These are phyloP conservation scores for Boletus reticuloceps DNA, from an alignment of 768 basidiomycete species.

Conservation along the genomic window DNA sequence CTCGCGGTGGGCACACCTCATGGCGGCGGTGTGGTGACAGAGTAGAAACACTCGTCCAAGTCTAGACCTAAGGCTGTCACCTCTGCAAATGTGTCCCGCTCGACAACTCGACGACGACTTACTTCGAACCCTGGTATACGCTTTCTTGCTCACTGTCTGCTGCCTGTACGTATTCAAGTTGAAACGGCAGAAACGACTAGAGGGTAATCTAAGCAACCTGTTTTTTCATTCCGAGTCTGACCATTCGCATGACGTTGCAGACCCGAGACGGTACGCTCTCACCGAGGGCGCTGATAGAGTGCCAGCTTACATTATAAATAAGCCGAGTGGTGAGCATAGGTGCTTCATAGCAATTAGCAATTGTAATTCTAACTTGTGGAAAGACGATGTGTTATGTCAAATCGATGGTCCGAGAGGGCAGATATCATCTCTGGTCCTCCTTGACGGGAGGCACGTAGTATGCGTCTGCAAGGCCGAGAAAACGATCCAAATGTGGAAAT, in stretches of 20 bases:
- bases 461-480: background rate
- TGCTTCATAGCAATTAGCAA: background rate
- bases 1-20: too few relatives aligned
- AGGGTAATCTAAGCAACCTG: background rate
- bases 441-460: background rate
- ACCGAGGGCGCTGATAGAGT: too few relatives aligned
- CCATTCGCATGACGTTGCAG: background rate
- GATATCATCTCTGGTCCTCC: background rate
- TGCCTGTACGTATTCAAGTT: background rate
- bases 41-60: too few relatives aligned
- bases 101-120: background rate
- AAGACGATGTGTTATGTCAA: background rate
- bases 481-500: background rate
- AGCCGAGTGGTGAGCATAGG: background rate
- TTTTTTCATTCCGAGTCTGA: background rate
- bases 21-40: too few relatives aligned
- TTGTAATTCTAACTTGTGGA: background rate
- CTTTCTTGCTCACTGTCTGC: background rate
- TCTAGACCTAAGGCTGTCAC: too few relatives aligned
- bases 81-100: too few relatives aligned
- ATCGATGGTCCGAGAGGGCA: background rate
- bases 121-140: background rate
- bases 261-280: background rate
- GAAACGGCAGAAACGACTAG: background rate
- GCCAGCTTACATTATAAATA: background rate